Evolutionary conservation across 257 asterid genomes (phyloP).

Genomic region (Handroanthus guayacan): DNA sequence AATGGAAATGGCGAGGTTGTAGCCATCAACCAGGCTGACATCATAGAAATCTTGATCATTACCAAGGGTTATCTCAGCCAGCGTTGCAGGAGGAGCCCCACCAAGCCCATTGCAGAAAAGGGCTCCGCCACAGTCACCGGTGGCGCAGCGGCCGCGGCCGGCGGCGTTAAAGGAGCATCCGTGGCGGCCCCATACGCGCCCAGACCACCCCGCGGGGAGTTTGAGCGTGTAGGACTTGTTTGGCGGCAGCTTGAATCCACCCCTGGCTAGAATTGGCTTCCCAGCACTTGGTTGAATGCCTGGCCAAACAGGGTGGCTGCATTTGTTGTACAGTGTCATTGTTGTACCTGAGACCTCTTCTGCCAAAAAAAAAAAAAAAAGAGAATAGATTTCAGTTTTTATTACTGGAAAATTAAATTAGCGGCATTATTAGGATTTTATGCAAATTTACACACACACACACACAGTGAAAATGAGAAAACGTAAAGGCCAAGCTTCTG

Average conservation of each 20-base stretch:
- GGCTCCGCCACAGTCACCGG: slow-evolving; percentile 94
- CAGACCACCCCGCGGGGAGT: slow-evolving; percentile 85
- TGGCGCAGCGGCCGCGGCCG: slow-evolving; percentile 84
- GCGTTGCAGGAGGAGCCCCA: slow-evolving; percentile 91
- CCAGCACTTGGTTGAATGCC: slow-evolving; percentile 88
- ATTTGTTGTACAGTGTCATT: slow-evolving; percentile 78
- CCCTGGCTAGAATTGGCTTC: slow-evolving; percentile 66
- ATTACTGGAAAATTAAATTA: background rate
- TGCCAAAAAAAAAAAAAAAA: background rate
- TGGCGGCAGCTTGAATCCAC: slow-evolving; percentile 80
- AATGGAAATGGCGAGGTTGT: slow-evolving; percentile 82
- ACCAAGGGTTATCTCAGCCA: slow-evolving; percentile 86
- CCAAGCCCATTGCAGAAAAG: slow-evolving; percentile 89
- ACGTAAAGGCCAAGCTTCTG: background rate
- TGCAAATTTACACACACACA: background rate
- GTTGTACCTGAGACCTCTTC: slow-evolving; percentile 59
- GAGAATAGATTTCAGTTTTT: background rate
- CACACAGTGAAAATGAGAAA: background rate
- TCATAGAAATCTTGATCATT: slow-evolving; percentile 87
- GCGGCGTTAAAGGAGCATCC: slow-evolving; percentile 78
- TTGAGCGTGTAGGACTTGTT: slow-evolving; percentile 61
- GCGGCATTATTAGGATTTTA: background rate
- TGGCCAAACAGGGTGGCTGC: slow-evolving; percentile 91
- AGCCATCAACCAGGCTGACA: slow-evolving; percentile 95
- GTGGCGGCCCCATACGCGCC: slow-evolving; percentile 94